phyloP scores from a whole-genome alignment of 345 rosid genomes.

The Cardamine resedifolia region DNA sequence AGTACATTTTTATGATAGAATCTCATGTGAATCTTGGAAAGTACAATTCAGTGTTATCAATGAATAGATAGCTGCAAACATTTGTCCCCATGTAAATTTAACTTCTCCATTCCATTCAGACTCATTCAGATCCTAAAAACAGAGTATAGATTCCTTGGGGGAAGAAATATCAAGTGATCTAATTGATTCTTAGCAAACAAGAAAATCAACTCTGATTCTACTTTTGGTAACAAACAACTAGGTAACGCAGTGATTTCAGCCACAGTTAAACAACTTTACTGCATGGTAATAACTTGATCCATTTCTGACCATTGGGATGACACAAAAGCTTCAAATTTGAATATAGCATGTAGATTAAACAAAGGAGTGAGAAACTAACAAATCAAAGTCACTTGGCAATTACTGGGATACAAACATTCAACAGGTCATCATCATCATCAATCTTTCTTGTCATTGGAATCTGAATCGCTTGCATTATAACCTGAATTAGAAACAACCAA shows the following conservation, averaged over 20 bases:
- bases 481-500: conserved; percentile 39
- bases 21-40: not conserved
- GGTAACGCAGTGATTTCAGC: not conserved
- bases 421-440: not conserved
- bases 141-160: conserved; percentile 1
- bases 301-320: conserved; percentile 3
- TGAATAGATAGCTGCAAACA: not conserved
- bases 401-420: conserved; percentile 16
- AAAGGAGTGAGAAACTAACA: conserved; percentile 18
- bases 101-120: not conserved
- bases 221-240: not conserved
- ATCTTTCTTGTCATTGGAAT: conserved; percentile 51
- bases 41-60: not conserved
- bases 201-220: not conserved
- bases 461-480: conserved; percentile 74
- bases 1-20: not conserved
- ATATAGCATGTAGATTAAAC: conserved; percentile 14
- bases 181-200: not conserved
- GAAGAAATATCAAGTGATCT: not conserved
- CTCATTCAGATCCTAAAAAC: not conserved
- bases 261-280: not conserved
- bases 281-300: conserved; percentile 10
- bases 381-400: conserved; percentile 23
- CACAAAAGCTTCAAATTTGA: conserved; percentile 20
- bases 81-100: not conserved